These are phyloP conservation scores for Begonia peltatifolia DNA, from an alignment of 306 rosid genomes.

Conservation along the genomic window DNA sequence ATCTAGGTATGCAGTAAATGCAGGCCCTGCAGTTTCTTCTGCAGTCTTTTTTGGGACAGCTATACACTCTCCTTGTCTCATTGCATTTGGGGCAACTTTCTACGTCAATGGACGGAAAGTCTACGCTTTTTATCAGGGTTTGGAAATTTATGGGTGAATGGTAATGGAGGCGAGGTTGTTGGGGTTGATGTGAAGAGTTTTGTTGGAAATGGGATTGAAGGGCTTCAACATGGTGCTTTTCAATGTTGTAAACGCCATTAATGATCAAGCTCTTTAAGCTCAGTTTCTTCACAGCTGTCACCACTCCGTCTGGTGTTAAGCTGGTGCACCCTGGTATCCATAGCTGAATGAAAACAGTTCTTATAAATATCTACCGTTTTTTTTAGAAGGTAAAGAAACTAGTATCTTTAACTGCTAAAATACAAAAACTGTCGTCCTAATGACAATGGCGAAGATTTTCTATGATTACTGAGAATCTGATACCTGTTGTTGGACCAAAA, in stretches of 20 bases:
- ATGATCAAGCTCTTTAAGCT: constrained; percentile 38
- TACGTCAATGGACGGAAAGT: constrained; percentile 26
- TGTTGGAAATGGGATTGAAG: constrained; percentile 20
- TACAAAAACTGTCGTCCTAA: too few relatives aligned
- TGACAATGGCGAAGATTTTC: too few relatives aligned
- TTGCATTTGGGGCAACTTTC: constrained; percentile 53
- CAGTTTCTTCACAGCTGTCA: constrained; percentile 37
- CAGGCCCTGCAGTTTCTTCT: constrained; percentile 48
- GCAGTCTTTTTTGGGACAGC: constrained; percentile 47
- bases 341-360: constrained; percentile 31
- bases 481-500: too few relatives aligned
- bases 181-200: constrained; percentile 16
- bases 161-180: constrained; percentile 26
- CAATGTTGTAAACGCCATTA: constrained; percentile 47
- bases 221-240: constrained; percentile 39
- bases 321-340: constrained; percentile 61
- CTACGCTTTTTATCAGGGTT: constrained; percentile 9
- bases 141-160: constrained; percentile 6
- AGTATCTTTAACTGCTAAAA: too few relatives aligned
- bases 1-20: constrained; percentile 54
- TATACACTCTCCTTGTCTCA: constrained; percentile 41
- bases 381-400: too few relatives aligned
- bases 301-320: constrained; percentile 62
- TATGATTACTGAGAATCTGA: too few relatives aligned
- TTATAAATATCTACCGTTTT: too few relatives aligned